Evolutionary conservation across 2,329 filamentous ascomycete species (phyloP).

Genomic region (Diaporthe eres): DNA sequence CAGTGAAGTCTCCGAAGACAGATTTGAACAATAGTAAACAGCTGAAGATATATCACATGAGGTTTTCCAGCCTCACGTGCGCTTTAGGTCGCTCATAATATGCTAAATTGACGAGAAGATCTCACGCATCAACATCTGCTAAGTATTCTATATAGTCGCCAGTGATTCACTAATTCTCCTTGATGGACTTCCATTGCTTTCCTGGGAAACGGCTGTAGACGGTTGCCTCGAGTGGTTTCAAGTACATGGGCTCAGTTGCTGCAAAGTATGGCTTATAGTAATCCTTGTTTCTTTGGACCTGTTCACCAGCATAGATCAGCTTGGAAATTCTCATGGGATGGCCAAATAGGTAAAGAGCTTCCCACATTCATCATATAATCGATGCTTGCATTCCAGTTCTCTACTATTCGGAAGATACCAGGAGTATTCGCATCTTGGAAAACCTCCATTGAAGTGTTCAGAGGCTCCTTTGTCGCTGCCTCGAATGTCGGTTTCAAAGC

Average conservation of each 20-base stretch:
- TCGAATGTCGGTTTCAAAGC: slow-evolving; percentile 6
- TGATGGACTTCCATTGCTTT: neutral
- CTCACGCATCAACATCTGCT: neutral
- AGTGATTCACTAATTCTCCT: neutral
- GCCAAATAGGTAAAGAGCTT: too few relatives aligned
- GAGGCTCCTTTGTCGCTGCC: neutral
- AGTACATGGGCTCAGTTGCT: slow-evolving; percentile 6
- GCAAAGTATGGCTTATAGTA: slow-evolving; percentile 8
- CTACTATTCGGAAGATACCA: slow-evolving; percentile 7
- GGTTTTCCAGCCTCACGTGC: too few relatives aligned
- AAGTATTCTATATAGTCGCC: neutral
- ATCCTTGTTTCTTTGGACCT: slow-evolving; percentile 8
- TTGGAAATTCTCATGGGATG: too few relatives aligned
- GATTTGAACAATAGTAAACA: too few relatives aligned
- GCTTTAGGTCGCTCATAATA: neutral
- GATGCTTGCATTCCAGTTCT: slow-evolving; percentile 1
- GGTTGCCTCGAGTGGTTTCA: neutral
- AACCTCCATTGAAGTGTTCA: neutral
- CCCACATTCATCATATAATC: neutral
- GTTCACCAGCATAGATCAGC: neutral
- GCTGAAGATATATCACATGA: too few relatives aligned
- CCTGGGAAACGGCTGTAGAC: slow-evolving; percentile 5
- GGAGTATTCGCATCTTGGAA: slow-evolving; percentile 1
- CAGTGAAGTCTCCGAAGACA: too few relatives aligned
- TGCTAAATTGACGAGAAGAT: neutral